Percentiles rank a stretch among this genome's conserved stretches.
These are phyloP conservation scores for Mytilinidion resinicola DNA, from an alignment of 495 filamentous ascomycete species.

Conservation along the genomic window DNA sequence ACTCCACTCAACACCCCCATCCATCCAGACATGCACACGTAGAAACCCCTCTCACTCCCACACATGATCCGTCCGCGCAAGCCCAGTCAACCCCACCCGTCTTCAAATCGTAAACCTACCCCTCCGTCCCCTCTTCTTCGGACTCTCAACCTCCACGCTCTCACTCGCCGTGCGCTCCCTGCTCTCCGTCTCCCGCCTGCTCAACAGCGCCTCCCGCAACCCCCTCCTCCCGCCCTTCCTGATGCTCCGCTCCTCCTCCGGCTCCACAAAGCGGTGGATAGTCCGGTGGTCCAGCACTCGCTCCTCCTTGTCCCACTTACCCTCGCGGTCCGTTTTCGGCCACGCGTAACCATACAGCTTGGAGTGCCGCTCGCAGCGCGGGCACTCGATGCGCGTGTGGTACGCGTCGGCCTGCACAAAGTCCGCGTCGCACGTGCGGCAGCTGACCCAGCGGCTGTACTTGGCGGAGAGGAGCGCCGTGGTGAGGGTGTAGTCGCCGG, in stretches of 20 bases:
- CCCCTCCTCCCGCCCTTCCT: slow-evolving; percentile 25
- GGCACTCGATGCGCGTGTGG: slow-evolving; percentile 74
- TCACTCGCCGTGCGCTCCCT: neutral
- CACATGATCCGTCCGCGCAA: too few relatives aligned
- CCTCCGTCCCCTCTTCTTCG: neutral
- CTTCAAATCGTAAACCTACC: slow-evolving; percentile 1
- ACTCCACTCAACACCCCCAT: too few relatives aligned
- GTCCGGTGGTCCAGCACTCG: slow-evolving; percentile 37
- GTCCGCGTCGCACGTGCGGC: slow-evolving; percentile 67
- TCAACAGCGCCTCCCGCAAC: neutral
- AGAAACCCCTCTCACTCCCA: too few relatives aligned
- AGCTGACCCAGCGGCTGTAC: slow-evolving; percentile 77
- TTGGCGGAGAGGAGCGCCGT: slow-evolving; percentile 62
- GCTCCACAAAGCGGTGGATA: slow-evolving; percentile 38
- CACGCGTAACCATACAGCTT: slow-evolving; percentile 92
- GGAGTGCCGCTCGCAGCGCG: slow-evolving; percentile 88
- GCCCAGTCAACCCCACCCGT: too few relatives aligned
- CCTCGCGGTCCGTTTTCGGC: slow-evolving; percentile 84
- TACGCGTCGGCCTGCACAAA: slow-evolving; percentile 89
- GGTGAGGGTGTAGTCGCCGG: slow-evolving; percentile 52
- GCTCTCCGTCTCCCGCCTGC: slow-evolving; percentile 1
- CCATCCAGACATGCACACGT: too few relatives aligned
- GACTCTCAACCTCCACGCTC: slow-evolving; percentile 1
- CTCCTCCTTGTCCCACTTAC: slow-evolving; percentile 65
- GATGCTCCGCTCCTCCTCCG: slow-evolving; percentile 35